These are phyloP conservation scores for Rhododendron griersonianum DNA, from an alignment of 148 eudicot species.

Conservation along the genomic window DNA sequence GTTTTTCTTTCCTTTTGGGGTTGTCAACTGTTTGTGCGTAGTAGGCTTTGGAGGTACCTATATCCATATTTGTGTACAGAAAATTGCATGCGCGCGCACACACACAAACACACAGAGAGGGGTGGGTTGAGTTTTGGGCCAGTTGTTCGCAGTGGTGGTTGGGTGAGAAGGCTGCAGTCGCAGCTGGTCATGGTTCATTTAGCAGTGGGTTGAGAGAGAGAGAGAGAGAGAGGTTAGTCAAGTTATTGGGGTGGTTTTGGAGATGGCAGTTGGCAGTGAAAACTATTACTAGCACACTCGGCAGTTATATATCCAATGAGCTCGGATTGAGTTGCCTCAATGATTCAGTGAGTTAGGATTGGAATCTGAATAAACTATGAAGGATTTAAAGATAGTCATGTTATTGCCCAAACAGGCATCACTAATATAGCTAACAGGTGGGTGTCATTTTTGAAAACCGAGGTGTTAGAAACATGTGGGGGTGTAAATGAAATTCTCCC, in stretches of 20 bases:
- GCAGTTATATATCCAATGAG: not conserved
- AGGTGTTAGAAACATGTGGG: not conserved
- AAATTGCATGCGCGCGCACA: not conserved
- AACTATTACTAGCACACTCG: not conserved
- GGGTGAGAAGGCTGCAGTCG: not conserved
- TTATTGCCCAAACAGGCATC: not conserved
- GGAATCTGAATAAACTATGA: not conserved
- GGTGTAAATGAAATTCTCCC: not conserved
- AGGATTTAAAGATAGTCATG: not conserved
- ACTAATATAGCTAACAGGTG: not conserved
- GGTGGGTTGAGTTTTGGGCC: not conserved
- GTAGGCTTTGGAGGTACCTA: not conserved
- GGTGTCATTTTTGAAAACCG: not conserved
- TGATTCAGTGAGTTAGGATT: not conserved
- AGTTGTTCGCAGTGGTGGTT: not conserved
- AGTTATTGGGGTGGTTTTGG: not conserved
- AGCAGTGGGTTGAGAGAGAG: not conserved
- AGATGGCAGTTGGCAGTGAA: not conserved
- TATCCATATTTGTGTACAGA: not conserved
- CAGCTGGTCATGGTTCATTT: not conserved
- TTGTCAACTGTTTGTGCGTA: not conserved
- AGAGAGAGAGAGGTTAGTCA: not conserved
- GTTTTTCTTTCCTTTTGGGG: not conserved
- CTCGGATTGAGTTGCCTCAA: not conserved
- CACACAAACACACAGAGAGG: not conserved